A percentile compares a stretch with the other conserved stretches of the same genome.
phyloP scores from a whole-genome alignment of 1,284 basidiomycete species.

The Phellopilus nigrolimitatus region DNA sequence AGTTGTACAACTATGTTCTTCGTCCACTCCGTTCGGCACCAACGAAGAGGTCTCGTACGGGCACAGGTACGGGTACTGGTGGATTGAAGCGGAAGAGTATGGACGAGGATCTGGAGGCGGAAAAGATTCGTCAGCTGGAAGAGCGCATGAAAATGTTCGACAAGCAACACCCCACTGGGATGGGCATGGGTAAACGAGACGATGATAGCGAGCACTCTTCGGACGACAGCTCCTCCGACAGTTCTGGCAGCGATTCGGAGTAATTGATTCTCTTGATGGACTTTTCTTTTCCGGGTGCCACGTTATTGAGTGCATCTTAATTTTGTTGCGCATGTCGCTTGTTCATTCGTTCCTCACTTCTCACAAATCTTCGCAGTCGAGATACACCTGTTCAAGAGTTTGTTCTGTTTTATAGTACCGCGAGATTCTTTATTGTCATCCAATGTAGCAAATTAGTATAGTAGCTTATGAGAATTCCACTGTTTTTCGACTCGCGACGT shows the following conservation, averaged over 20 bases:
- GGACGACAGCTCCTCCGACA: conserved; percentile 69
- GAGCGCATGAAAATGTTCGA: conserved; percentile 76
- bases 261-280: conserved; percentile 36
- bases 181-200: conserved; percentile 32
- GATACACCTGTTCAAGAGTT: conserved; percentile 1
- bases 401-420: conserved; percentile 14
- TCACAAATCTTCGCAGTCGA: neutral
- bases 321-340: neutral
- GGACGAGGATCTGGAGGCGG: conserved; percentile 84
- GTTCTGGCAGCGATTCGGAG: conserved; percentile 79
- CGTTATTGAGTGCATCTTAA: conserved; percentile 7
- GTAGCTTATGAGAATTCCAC: conserved; percentile 13
- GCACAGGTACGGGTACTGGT: conserved; percentile 78
- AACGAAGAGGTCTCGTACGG: conserved; percentile 61
- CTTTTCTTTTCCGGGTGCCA: conserved; percentile 2
- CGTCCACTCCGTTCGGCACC: conserved; percentile 58
- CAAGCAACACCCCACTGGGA: conserved; percentile 33
- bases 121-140: conserved; percentile 86
- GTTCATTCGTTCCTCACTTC: conserved; percentile 3
- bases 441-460: conserved; percentile 20
- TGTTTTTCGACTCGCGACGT: neutral
- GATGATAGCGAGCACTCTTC: conserved; percentile 70
- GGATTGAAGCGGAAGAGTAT: conserved; percentile 87
- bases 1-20: conserved; percentile 92
- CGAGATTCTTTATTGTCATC: conserved; percentile 8